Evolutionary conservation across 495 filamentous ascomycete species (phyloP).

Genomic region (Astrocystis sublimbata): DNA sequence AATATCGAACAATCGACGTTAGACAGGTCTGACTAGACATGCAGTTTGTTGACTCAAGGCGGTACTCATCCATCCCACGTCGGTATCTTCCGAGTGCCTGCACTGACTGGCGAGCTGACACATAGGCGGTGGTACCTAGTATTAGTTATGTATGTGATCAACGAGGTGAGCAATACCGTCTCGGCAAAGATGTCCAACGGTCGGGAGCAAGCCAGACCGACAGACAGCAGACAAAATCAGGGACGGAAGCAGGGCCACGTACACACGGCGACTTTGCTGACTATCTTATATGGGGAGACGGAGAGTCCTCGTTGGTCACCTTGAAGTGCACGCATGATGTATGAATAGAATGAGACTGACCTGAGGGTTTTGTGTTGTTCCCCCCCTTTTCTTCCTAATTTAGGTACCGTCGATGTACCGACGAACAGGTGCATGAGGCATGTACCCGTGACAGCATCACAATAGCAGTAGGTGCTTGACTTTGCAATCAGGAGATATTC

Average conservation of each 20-base stretch:
- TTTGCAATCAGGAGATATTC: not conserved
- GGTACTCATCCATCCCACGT: no score
- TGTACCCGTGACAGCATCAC: no score
- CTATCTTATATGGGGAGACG: no score
- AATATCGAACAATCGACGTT: not conserved
- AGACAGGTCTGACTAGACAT: constrained; percentile 7
- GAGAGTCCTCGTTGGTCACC: not conserved
- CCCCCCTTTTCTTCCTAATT: no score
- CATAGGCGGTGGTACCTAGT: no score
- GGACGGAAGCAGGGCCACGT: not conserved
- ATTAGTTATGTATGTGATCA: no score
- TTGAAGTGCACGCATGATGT: not conserved
- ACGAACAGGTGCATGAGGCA: not conserved
- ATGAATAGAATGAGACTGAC: not conserved
- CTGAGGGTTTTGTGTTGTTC: not conserved
- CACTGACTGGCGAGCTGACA: no score
- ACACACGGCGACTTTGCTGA: not conserved
- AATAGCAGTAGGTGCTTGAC: no score
- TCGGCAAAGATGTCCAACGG: constrained; percentile 10
- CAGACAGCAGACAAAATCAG: no score
- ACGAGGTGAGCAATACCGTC: not conserved
- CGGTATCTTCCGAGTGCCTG: no score
- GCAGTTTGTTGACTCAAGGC: constrained; percentile 7
- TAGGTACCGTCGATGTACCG: no score
- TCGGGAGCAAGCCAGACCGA: not conserved